Evolutionary conservation across 257 asterid species (phyloP).

Genomic region (Henckelia pumila): DNA sequence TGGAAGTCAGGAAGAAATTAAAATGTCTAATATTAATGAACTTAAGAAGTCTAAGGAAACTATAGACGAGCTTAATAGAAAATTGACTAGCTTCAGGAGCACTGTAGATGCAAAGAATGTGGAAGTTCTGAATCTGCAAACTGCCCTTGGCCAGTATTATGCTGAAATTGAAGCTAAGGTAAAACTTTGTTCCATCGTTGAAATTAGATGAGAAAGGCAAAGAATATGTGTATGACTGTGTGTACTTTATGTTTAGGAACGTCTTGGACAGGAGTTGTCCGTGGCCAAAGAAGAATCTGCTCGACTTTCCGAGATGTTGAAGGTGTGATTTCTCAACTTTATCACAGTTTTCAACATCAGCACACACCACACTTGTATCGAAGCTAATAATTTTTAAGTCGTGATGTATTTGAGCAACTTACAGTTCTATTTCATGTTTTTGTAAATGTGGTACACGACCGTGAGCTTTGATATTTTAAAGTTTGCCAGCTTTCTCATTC

Average conservation of each 20-base stretch:
- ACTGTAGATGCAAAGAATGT: slow-evolving; percentile 76
- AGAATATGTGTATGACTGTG: slow-evolving; percentile 4
- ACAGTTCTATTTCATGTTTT: background rate
- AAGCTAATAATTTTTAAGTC: slow-evolving; percentile 6
- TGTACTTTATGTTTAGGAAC: slow-evolving; percentile 58
- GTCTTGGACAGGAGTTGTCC: slow-evolving; percentile 68
- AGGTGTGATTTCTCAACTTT: slow-evolving; percentile 47
- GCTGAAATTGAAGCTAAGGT: slow-evolving; percentile 99
- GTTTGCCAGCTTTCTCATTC: background rate
- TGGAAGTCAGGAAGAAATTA: slow-evolving; percentile 64
- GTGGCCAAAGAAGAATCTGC: slow-evolving; percentile 72
- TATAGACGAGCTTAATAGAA: slow-evolving; percentile 70
- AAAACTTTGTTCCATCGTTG: slow-evolving; percentile 17
- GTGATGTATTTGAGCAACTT: slow-evolving; percentile 4
- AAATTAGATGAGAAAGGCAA: slow-evolving; percentile 24
- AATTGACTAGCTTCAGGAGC: slow-evolving; percentile 59
- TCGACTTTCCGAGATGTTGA: slow-evolving; percentile 61
- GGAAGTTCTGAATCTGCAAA: slow-evolving; percentile 92
- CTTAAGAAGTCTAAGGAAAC: slow-evolving; percentile 67
- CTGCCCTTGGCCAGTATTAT: slow-evolving; percentile 98
- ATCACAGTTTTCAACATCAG: slow-evolving; percentile 10
- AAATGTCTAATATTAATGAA: slow-evolving; percentile 51
- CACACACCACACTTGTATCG: slow-evolving; percentile 4
- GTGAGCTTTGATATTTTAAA: slow-evolving; percentile 6
- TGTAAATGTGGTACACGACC: background rate